phyloP scores from a whole-genome alignment of 1,139 yeast genomes.

The Suhomyces bribrorum region DNA sequence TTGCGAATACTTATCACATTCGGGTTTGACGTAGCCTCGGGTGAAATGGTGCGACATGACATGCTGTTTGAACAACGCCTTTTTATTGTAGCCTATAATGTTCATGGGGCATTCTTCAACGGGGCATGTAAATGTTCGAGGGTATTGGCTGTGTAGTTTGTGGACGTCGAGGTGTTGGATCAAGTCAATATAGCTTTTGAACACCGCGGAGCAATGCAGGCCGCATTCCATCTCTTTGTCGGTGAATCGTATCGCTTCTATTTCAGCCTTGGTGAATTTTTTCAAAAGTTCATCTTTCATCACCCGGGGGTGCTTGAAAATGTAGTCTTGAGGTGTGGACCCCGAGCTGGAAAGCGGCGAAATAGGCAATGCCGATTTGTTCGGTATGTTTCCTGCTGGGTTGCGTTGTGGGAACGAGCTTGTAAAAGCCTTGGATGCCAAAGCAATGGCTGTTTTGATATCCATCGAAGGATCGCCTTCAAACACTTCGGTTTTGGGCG shows the following conservation, averaged over 20 bases:
- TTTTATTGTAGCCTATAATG: conserved; percentile 57
- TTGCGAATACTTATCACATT: conserved; percentile 12
- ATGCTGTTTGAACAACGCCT: conserved; percentile 64
- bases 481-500: conserved; percentile 4
- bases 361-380: conserved; percentile 4
- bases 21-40: conserved; percentile 22
- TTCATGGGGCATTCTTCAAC: conserved; percentile 61
- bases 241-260: conserved; percentile 10
- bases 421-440: conserved; percentile 16
- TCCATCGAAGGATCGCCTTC: conserved; percentile 11
- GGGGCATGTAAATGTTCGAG: conserved; percentile 45
- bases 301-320: conserved; percentile 1
- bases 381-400: conserved; percentile 1
- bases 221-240: conserved; percentile 15
- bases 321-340: conserved; percentile 7
- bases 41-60: conserved; percentile 54
- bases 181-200: conserved; percentile 14
- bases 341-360: conserved; percentile 7
- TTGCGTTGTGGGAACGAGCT: conserved; percentile 5
- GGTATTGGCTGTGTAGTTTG: conserved; percentile 12
- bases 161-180: conserved; percentile 15
- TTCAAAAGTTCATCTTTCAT: conserved; percentile 11
- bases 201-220: conserved; percentile 14
- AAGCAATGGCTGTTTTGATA: conserved; percentile 16
- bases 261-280: conserved; percentile 8